Base-by-base conservation (phyloP, 805 yeast species). In the Pichia californica region DNA sequence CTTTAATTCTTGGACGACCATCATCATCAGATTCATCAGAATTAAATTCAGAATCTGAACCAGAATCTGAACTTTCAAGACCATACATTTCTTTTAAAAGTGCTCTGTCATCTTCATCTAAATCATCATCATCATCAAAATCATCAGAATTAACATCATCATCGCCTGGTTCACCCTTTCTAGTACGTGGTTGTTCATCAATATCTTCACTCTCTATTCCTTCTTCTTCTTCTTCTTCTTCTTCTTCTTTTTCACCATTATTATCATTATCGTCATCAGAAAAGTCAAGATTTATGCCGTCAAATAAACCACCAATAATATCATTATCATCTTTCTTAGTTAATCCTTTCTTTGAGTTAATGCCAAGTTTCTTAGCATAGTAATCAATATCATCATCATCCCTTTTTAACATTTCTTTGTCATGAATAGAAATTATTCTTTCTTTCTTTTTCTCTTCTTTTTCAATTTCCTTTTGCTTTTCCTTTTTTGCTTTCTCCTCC, bases 321-420 rank as follows among this genome's bases (percentile, higher is more conserved):
- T 88, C 96, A 55, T 82, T 84, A n/a, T 79, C 88, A 33, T 71
- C 80, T 11, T 59, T 59, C 47, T 73, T 74, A 26, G 69, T 62
- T 38, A 82, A 64, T n/a, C 69, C 70, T 40, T 71, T 73, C 1
- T 78, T 75, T 47, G 79, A 76, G 41, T 70, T 69, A 51, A 86
- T 61, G 1, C 94, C 94, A 14, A 89, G 67, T 55, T 84, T 81
- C 50, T 83, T 83, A 4, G 96, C 91, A 59, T 88, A 89, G 56
- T 81, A 87, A 35, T 73, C 76, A 64, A 85, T 81, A 40, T 89
- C 95, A 44, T 76, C 80, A 46, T 87, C 94, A 54, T 86, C 95
- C 51, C 73, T 71, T 35, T 65, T 64, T 50, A 74, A 55, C 31
- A 71, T 59, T 6, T 73, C 75, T 31, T 67, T 66, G 28, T 79